Evolutionary conservation across 2,329 filamentous ascomycete genomes (phyloP), one percentile per base, ranked within the genome.

Genomic region (Cercospora zeae-maydis): DNA sequence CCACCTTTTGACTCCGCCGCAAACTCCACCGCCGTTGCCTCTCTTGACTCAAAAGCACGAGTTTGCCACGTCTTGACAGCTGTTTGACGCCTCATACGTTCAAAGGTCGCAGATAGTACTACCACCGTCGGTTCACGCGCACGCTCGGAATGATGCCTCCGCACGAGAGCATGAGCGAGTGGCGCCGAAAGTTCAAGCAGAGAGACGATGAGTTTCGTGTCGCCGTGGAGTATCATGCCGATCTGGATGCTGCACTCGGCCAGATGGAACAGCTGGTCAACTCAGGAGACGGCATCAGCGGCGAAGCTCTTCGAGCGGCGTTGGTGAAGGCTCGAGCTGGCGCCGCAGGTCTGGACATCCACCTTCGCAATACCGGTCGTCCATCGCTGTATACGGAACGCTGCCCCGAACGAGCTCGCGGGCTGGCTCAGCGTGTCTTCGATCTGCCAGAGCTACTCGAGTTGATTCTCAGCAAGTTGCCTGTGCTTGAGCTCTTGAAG

Each of bases 381-480:
- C 34, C 58, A 9, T 52, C 58, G 3, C 14, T 60, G 33, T 60
- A 60, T 36, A 42, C 47, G 11, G 58, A 60, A 24, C 33, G 58
- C 30, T 60, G 58, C n/a, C 58, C 58, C 11, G 49, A 39, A 10
- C 37, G 58, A 31, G 58, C 58, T 52, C 21, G 47, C 2, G 49
- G 36, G 13, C 34, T 60, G 5, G 58, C 58, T 2, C 58, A 60
- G 34, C 27, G 58, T 21, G 58, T 60, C 1, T 60, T 60, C 36
- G 58, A 60, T 34, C 36, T 60, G 2, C 58, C 58, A 8, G 58
- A 60, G 9, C 47, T 60, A 2, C 49, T 60, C 31, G 58, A 60
- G 24, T 42, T 60, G 24, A 54, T 60, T 19, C 58, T 60, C 45
- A 31, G 58, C 58, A 60, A 54, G n/a, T 24, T 60, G 10, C 58